These are phyloP conservation scores for Triticum timopheevii DNA, from an alignment of 176 grass and related monocot genomes.

Conservation along the genomic window DNA sequence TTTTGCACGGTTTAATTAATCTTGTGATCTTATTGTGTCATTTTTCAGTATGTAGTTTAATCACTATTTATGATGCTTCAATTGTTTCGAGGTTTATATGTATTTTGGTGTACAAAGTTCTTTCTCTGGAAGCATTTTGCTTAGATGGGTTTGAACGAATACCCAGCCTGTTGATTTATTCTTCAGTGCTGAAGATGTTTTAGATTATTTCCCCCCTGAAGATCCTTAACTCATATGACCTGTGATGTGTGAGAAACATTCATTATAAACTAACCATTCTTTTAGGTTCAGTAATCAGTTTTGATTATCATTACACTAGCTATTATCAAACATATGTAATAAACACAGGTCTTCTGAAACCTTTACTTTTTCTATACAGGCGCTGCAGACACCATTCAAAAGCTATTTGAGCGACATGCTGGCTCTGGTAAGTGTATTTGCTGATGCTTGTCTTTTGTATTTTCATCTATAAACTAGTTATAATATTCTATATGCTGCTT, in stretches of 20 bases:
- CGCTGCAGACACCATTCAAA: conserved; percentile 76
- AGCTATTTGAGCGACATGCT: conserved; percentile 85
- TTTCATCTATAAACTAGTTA: not conserved
- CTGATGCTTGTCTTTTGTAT: not conserved
- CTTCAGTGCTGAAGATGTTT: not conserved
- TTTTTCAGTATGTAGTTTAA: not conserved
- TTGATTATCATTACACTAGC: not conserved
- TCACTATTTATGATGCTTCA: not conserved
- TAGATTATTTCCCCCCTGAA: not conserved
- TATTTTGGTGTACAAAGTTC: not conserved
- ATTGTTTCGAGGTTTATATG: not conserved
- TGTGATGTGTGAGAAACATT: not conserved
- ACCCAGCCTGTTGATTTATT: not conserved
- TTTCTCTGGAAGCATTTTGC: not conserved
- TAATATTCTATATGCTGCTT: not conserved
- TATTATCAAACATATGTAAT: not conserved
- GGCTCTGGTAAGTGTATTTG: conserved; percentile 67
- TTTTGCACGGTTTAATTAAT: not conserved
- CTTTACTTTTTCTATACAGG: conserved; percentile 44
- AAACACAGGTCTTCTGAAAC: not conserved
- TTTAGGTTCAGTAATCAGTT: not conserved
- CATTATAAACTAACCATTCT: not conserved
- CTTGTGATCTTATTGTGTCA: not conserved
- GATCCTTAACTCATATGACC: not conserved
- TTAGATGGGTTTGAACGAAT: not conserved